Base-by-base conservation (phyloP, 2,329 filamentous ascomycete species). In the Alternaria ventricosa region DNA sequence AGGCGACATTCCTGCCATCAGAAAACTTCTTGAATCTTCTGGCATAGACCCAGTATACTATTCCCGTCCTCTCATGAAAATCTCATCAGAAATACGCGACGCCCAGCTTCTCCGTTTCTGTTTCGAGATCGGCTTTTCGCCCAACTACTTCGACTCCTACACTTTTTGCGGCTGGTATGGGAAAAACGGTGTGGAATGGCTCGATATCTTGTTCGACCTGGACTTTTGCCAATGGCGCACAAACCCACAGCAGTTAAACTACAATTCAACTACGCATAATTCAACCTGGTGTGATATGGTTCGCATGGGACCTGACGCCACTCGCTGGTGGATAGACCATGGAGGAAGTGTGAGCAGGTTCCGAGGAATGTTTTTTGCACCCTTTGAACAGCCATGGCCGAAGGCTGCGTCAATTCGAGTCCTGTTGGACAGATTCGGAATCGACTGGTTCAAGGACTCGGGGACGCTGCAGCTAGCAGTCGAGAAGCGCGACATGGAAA, bases 241-340 rank as follows among this genome's bases (percentile, higher is more conserved):
- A 6, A 23, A 62, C 18, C 45, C 18, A n/a, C 33, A 54, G 18
- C 46, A 57, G 25, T 47, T 62, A 23, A 23, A 36, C 36, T n/a
- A 57, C 22, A 57, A 41, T 46, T 45, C 13, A 43, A 54, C 55
- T 36, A 36, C 33, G 33, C 33, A 36, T 36, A 36, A 36, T 36
- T 45, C 13, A 43, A 54, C 55, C n/a, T 62, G 55, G 55, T 22
- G 30, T 58, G 33, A 55, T 62, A 18, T 62, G 28, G 55, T 58
- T 41, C 36, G 43, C 49, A 62, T 62, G 60, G 60, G 60, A 49
- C n/a, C 60, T 30, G 55, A 62, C 13, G 57, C 55, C 44, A 44
- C 49, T 43, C 55, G 60, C 54, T 62, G 60, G 55, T 62, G 55
- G 60, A 58, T 62, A 28, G 55, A 62, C 27, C 60, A 62, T 49